These are phyloP conservation scores for Pyrenophora seminiperda DNA, from an alignment of 2,329 filamentous ascomycete species.

Conservation along the genomic window DNA sequence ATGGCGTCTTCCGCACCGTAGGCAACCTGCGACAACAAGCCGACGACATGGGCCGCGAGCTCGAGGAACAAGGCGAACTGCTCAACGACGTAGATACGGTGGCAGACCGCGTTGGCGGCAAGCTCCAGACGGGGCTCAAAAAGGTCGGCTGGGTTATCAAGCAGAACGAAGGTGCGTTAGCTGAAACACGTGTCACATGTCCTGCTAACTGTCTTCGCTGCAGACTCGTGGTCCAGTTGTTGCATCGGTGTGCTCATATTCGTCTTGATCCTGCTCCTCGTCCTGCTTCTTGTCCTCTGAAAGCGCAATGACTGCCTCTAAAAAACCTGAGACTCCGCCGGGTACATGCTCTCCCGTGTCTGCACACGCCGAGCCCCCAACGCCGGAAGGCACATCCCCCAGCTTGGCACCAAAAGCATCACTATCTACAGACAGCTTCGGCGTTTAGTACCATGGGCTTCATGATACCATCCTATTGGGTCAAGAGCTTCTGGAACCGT, in stretches of 20 bases:
- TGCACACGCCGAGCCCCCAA: constrained; percentile 1
- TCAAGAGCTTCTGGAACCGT: constrained; percentile 49
- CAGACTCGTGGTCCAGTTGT: constrained; percentile 78
- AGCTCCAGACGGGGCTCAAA: constrained; percentile 83
- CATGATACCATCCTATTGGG: constrained; percentile 5
- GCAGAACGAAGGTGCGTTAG: constrained; percentile 77
- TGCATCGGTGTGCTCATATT: constrained; percentile 89
- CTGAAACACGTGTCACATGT: neutral
- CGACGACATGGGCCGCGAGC: constrained; percentile 91
- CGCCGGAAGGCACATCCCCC: neutral
- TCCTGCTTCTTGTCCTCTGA: constrained; percentile 73
- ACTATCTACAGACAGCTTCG: constrained; percentile 23
- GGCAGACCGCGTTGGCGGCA: constrained; percentile 84
- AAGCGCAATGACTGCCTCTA: constrained; percentile 1
- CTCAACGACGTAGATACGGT: constrained; percentile 82
- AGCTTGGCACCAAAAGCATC: constrained; percentile 29
- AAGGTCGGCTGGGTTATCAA: constrained; percentile 84
- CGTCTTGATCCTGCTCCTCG: constrained; percentile 82
- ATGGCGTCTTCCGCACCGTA: constrained; percentile 91
- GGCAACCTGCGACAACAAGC: constrained; percentile 89
- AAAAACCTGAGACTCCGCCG: constrained; percentile 1
- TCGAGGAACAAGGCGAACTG: constrained; percentile 93
- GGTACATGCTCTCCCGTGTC: neutral
- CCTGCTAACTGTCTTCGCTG: constrained; percentile 10
- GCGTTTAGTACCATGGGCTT: constrained; percentile 43